Base-by-base conservation (phyloP, 2,329 filamentous ascomycete species). In the Neophaeococcomyces aloes region DNA sequence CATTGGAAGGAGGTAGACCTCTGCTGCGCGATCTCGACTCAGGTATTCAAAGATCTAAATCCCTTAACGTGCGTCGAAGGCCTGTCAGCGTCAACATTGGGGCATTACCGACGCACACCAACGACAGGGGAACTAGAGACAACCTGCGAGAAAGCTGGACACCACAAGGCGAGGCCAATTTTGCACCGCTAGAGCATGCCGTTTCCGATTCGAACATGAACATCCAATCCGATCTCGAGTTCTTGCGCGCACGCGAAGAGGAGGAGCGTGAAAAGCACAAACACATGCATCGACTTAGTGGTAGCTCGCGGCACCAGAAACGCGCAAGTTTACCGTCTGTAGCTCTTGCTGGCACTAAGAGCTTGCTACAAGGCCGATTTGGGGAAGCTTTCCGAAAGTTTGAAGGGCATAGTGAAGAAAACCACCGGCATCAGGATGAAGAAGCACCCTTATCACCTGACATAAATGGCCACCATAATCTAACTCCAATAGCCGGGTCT, bases 341-440 rank as follows among this genome's bases (percentile, higher is more conserved):
- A 43, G 79, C 81, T 0, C 64, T 86, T 14, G 78, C 82, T 5
- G 79, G 78, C 30, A 83, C 83, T 19, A 94, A 91, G 62, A 85
- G 78, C 45, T 78, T 94, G 29, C 70, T 95, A n/a, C 81, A 80
- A 4, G 85, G 87, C 18, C 86, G 83, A 54, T 95, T 96, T 60
- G 86, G 88, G 1, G 88, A 95, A 56, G 88, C 89, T 2, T 95
- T 96, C 66, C 86, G 89, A 57, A 76, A 83, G 4, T 96, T 96
- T 54, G 91, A 98, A 61, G 72, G 69, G 18, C 74, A 69, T 47
- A 63, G 62, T 47, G 57, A 50, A n/a, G 49, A 52, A n/a, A 48
- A 50, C n/a, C 71, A 3, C 61, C 31, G 27, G 4, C 33, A 30
- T 14, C 68, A 19, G 71, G 48, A 52, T 56, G 54, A 32, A 58